These are phyloP conservation scores for Calophaca sinica DNA, from an alignment of 306 rosid species.

Conservation along the genomic window DNA sequence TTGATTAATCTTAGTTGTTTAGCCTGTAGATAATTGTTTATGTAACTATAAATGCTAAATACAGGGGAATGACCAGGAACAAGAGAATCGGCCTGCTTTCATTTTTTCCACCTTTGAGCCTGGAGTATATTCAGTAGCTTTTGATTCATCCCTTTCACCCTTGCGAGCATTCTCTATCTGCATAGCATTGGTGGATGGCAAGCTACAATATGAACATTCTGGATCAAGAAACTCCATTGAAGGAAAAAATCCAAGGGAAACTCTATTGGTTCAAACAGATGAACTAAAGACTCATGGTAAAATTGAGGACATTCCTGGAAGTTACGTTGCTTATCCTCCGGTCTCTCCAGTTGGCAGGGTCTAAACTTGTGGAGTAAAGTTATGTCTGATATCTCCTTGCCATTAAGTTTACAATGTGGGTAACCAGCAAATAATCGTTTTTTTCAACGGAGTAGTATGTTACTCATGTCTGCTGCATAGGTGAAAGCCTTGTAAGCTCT, in stretches of 20 bases:
- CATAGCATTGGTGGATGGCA: slow-evolving; percentile 79
- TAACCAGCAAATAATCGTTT: slow-evolving; percentile 46
- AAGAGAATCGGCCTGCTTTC: slow-evolving; percentile 61
- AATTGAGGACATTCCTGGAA: slow-evolving; percentile 43
- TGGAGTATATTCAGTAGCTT: slow-evolving; percentile 79
- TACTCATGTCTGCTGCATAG: slow-evolving; percentile 37
- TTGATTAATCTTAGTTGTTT: slow-evolving; percentile 6
- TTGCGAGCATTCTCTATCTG: slow-evolving; percentile 93
- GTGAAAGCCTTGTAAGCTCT: slow-evolving; percentile 30
- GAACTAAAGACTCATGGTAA: slow-evolving; percentile 48
- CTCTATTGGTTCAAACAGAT: slow-evolving; percentile 48
- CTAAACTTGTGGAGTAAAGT: slow-evolving; percentile 40
- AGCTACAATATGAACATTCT: slow-evolving; percentile 58
- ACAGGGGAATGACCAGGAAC: slow-evolving; percentile 70
- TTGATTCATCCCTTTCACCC: slow-evolving; percentile 70
- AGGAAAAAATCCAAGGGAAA: slow-evolving; percentile 52
- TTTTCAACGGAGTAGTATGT: slow-evolving; percentile 19
- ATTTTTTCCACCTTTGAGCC: slow-evolving; percentile 68
- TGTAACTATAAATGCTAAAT: slow-evolving; percentile 41
- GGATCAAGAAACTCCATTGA: slow-evolving; percentile 57
- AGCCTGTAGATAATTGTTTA: slow-evolving; percentile 32
- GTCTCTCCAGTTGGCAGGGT: slow-evolving; percentile 49
- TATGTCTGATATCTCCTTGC: slow-evolving; percentile 14
- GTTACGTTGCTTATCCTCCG: slow-evolving; percentile 48
- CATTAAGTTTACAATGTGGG: slow-evolving; percentile 28